phyloP scores from a whole-genome alignment of 2,329 filamentous ascomycete species.

The Alternaria conjuncta region DNA sequence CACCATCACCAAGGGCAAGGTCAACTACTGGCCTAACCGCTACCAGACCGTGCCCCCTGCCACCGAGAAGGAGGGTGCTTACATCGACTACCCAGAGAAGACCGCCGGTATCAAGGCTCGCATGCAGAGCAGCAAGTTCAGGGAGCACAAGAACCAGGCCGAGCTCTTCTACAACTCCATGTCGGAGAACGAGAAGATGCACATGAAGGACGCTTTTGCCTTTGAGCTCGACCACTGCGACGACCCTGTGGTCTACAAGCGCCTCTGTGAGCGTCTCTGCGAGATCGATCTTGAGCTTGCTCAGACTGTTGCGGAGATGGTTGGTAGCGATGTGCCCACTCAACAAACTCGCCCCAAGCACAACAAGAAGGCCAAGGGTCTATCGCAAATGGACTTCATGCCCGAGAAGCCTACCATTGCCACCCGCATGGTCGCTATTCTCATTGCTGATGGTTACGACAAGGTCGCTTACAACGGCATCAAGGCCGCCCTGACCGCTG shows the following conservation, averaged over 20 bases:
- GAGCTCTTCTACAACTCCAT: conserved; percentile 85
- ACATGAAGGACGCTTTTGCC: conserved; percentile 65
- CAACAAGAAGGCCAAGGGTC: conserved; percentile 69
- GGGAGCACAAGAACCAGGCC: conserved; percentile 77
- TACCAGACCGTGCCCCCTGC: conserved; percentile 69
- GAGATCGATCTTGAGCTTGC: conserved; percentile 77
- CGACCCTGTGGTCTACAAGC: conserved; percentile 76
- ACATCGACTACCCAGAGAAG: conserved; percentile 70
- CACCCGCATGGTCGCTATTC: conserved; percentile 74
- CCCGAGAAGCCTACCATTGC: conserved; percentile 70
- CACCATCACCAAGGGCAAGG: conserved; percentile 72
- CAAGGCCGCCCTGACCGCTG: conserved; percentile 66
- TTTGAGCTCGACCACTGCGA: conserved; percentile 85
- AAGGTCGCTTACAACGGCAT: conserved; percentile 68
- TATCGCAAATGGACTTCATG: conserved; percentile 73
- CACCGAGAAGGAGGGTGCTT: conserved; percentile 67
- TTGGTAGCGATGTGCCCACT: conserved; percentile 67
- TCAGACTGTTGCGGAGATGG: conserved; percentile 70
- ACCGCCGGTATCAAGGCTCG: conserved; percentile 74
- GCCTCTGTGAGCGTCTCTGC: conserved; percentile 69
- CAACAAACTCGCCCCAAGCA: conserved; percentile 64
- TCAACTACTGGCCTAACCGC: conserved; percentile 83
- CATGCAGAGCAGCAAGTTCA: conserved; percentile 74
- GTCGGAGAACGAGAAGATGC: conserved; percentile 68
- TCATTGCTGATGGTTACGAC: conserved; percentile 81